phyloP scores from a whole-genome alignment of 108 stramenopile genomes.

The Bacterosira constricta region DNA sequence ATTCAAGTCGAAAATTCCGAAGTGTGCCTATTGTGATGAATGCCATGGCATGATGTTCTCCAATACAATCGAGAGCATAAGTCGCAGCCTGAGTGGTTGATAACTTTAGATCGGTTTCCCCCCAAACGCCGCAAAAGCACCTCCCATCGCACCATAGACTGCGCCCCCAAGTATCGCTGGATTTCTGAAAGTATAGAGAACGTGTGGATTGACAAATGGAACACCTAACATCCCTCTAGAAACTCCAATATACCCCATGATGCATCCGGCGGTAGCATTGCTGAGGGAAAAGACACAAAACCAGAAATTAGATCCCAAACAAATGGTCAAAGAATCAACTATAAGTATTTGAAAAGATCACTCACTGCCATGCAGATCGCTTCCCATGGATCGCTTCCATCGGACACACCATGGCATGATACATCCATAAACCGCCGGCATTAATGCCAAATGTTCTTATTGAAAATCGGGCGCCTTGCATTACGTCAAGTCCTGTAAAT shows the following conservation, averaged over 20 bases:
- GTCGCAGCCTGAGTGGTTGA: too few relatives aligned
- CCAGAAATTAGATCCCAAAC: too few relatives aligned
- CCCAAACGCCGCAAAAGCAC: conserved; percentile 31
- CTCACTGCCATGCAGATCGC: conserved; percentile 46
- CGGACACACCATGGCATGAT: conserved; percentile 63
- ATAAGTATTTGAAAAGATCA: too few relatives aligned
- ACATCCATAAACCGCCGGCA: conserved; percentile 49
- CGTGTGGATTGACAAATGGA: conserved; percentile 54
- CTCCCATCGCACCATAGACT: conserved; percentile 46
- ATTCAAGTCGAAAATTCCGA: too few relatives aligned
- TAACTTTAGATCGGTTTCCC: conserved; percentile 26
- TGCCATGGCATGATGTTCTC: too few relatives aligned
- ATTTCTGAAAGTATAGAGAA: conserved; percentile 23
- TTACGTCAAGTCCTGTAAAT: background rate
- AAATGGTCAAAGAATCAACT: background rate
- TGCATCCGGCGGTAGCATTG: conserved; percentile 50
- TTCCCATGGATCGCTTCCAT: conserved; percentile 70
- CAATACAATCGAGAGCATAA: too few relatives aligned
- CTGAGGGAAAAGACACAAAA: background rate
- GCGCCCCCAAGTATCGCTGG: conserved; percentile 35
- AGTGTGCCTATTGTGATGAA: too few relatives aligned
- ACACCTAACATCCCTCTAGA: conserved; percentile 44
- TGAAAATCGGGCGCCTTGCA: background rate
- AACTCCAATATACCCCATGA: conserved; percentile 65
- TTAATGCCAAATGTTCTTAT: conserved; percentile 29